Base-by-base conservation (phyloP, 169 alveolate species). In the Cryptosporidium andersoni region DNA sequence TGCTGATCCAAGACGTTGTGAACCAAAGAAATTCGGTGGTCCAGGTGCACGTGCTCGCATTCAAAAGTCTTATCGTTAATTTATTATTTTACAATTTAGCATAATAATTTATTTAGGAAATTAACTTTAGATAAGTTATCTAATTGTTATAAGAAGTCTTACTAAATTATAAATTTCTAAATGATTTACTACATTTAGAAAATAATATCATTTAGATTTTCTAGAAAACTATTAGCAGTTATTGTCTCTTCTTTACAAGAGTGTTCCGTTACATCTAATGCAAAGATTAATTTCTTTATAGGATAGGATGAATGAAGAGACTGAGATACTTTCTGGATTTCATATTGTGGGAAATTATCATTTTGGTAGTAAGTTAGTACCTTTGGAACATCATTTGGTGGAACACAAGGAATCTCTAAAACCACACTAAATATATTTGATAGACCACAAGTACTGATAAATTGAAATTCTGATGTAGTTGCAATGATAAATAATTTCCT, bases 11-110 rank as follows among this genome's bases (percentile, higher is more conserved):
- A 97, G 99, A 89, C 96, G 99, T 89, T 95, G 99, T 90, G 99
- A 98, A 91, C 99, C 99, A 68, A 98, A 98, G 98, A 97, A 98
- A 92, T 98, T 95, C 91, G 99, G 99, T 51, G 99, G 99, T 89
- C 95, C 93, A 64, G 99, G 99, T 74, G 97, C 97, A 82, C 95
- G 98, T 91, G 99, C 99, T 52, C 98, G 99, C 91, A 95, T 97
- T 64, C 99, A 98, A 93, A 98, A 98, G 94, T 97, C 99, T 47
- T 98, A 98, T 96, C 98, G 99, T 90, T 97, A 88, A 93, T n/a
- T n/a, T n/a, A n/a, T n/a, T n/a, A n/a, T n/a, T n/a, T n/a, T n/a
- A n/a, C n/a, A n/a, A n/a, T n/a, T n/a, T n/a, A n/a, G n/a, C n/a
- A n/a, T n/a, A 12, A 49, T 49, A 49, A 12, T 9, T 9, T 49